Percentiles rank a stretch among this genome's conserved stretches.
phyloP scores from a whole-genome alignment of 2,329 filamentous ascomycete genomes.

The Trichophyton benhamiae region DNA sequence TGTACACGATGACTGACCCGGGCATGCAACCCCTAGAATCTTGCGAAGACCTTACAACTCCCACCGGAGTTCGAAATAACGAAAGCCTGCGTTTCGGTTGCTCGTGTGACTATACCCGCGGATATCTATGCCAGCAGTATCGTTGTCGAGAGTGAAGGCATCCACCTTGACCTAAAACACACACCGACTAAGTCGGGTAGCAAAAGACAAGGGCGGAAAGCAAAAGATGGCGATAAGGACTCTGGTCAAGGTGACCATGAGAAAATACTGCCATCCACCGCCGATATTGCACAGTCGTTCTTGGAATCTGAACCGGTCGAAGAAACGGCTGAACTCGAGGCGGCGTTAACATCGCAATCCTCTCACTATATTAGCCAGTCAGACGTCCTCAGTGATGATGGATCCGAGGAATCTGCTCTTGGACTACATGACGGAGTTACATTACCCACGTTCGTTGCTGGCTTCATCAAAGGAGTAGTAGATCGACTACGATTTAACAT shows the following conservation, averaged over 20 bases:
- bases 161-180: conserved; percentile 57
- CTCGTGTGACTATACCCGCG: conserved; percentile 73
- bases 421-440: conserved; percentile 44
- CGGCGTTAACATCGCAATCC: conserved; percentile 42
- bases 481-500: conserved; percentile 46
- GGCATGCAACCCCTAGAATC: conserved; percentile 47
- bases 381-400: conserved; percentile 34
- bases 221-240: conserved; percentile 17
- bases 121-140: conserved; percentile 82
- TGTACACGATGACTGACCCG: neutral
- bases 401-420: conserved; percentile 37
- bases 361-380: conserved; percentile 41
- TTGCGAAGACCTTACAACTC: conserved; percentile 60
- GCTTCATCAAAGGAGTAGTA: conserved; percentile 46
- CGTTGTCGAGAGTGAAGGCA: conserved; percentile 65
- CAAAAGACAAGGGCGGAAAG: conserved; percentile 11
- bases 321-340: conserved; percentile 47
- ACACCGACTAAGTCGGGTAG: conserved; percentile 22
- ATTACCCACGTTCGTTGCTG: conserved; percentile 47
- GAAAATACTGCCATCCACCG: conserved; percentile 40
- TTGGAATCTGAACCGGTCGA: conserved; percentile 45
- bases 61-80: conserved; percentile 59
- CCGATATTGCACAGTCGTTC: conserved; percentile 50
- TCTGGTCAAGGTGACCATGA: conserved; percentile 11
- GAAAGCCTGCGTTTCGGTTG: conserved; percentile 60